Conservation (phyloP, 2,329 filamentous ascomycete genomes). For the Drechslerella dactyloides region DNA sequence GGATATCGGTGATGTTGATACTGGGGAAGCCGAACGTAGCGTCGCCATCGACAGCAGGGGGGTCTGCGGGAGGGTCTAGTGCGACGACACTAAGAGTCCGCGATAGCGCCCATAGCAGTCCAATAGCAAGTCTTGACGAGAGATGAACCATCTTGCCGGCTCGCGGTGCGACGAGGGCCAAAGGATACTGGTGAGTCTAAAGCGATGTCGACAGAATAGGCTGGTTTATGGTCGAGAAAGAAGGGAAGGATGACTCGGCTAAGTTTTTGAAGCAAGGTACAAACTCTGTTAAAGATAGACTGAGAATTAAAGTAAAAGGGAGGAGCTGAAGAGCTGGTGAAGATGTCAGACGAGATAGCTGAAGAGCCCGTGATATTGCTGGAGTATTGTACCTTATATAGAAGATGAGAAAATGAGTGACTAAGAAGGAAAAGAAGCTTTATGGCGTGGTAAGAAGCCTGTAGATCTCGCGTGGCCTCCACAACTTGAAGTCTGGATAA, state of each 20-base stretch:
- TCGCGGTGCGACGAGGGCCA: background rate
- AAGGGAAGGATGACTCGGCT: background rate
- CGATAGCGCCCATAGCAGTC: slow-evolving; percentile 32
- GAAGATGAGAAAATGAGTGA: background rate
- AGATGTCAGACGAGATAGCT: slow-evolving; percentile 7
- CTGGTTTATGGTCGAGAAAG: slow-evolving; percentile 4
- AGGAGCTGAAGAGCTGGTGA: slow-evolving; percentile 12
- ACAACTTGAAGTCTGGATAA: slow-evolving; percentile 35
- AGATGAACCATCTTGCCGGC: slow-evolving; percentile 38
- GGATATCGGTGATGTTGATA: slow-evolving; percentile 36
- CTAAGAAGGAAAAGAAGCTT: background rate
- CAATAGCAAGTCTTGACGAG: slow-evolving; percentile 27
- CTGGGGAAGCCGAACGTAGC: slow-evolving; percentile 19
- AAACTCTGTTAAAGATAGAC: slow-evolving; percentile 33
- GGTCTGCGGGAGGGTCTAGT: slow-evolving; percentile 8
- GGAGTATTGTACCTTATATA: slow-evolving; percentile 11
- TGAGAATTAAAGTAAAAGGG: slow-evolving; percentile 11
- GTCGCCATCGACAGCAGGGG: slow-evolving; percentile 16
- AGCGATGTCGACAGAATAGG: slow-evolving; percentile 1
- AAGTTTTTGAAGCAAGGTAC: slow-evolving; percentile 14
- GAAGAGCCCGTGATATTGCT: slow-evolving; percentile 8
- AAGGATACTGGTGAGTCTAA: slow-evolving; percentile 3
- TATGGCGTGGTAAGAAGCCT: slow-evolving; percentile 33
- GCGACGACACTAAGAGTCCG: slow-evolving; percentile 29
- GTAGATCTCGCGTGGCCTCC: slow-evolving; percentile 47